These are phyloP conservation scores for Podaxis sp. DNA, from an alignment of 768 basidiomycete genomes.

Conservation along the genomic window DNA sequence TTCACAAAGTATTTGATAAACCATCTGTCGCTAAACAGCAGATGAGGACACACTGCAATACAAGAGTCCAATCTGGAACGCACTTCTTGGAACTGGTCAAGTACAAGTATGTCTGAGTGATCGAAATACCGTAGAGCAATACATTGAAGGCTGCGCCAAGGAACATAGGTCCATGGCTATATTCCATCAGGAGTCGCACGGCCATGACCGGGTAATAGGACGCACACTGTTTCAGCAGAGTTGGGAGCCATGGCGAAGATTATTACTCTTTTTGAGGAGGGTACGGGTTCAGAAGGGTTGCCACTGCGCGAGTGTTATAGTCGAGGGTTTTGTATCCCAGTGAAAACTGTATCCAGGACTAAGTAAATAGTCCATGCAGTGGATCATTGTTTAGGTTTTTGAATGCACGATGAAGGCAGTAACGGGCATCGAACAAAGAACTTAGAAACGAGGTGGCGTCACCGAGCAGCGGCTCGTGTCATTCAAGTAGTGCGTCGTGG, in stretches of 20 bases:
- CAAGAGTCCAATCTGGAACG: constrained; percentile 18
- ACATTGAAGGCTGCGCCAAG: constrained; percentile 48
- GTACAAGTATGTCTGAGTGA: constrained; percentile 49
- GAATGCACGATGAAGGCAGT: neutral
- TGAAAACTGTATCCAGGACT: neutral
- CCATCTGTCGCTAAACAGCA: constrained; percentile 33
- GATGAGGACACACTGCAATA: too few species aligned
- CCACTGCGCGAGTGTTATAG: neutral
- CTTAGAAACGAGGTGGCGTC: neutral
- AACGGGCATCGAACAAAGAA: neutral
- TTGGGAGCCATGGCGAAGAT: neutral
- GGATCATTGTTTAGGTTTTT: neutral
- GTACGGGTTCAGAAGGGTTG: neutral
- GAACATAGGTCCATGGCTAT: constrained; percentile 49
- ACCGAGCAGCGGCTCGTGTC: neutral
- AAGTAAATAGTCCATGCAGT: neutral
- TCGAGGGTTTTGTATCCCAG: constrained; percentile 8
- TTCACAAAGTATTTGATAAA: constrained; percentile 49
- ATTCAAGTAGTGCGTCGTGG: too few species aligned
- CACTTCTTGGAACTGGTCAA: constrained; percentile 31
- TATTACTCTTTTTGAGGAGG: neutral
- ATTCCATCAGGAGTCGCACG: neutral
- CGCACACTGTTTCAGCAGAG: constrained; percentile 35
- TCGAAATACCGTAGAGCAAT: constrained; percentile 48
- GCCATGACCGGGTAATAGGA: neutral